These are phyloP conservation scores for Nadsonia commutata DNA, from an alignment of 1,139 yeast species.

Conservation along the genomic window DNA sequence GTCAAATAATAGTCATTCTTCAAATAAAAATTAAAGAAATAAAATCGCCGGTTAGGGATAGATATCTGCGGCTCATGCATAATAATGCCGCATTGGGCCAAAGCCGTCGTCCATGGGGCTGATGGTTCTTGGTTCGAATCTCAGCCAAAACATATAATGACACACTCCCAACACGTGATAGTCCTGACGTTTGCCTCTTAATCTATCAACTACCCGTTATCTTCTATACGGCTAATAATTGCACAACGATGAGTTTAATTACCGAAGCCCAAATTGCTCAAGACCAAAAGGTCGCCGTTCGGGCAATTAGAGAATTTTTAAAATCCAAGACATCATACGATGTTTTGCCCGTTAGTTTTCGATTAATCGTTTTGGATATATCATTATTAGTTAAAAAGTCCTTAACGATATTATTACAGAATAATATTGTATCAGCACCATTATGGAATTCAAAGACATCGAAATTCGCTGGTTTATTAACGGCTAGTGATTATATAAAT, in stretches of 20 bases:
- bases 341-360: conserved; percentile 87
- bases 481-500: conserved; percentile 85
- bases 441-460: conserved; percentile 87
- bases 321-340: conserved; percentile 92
- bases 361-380: conserved; percentile 87
- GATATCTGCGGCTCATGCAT: too few relatives aligned
- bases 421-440: conserved; percentile 92
- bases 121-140: too few relatives aligned
- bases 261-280: conserved; percentile 1
- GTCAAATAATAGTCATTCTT: too few relatives aligned
- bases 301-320: conserved; percentile 68
- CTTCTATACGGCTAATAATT: too few relatives aligned
- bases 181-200: too few relatives aligned
- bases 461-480: conserved; percentile 84
- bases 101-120: too few relatives aligned
- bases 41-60: too few relatives aligned
- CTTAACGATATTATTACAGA: conserved; percentile 76
- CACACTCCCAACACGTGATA: too few relatives aligned
- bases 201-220: too few relatives aligned
- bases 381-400: conserved; percentile 83
- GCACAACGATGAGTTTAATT: not conserved
- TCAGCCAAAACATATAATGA: too few relatives aligned
- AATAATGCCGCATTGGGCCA: too few relatives aligned
- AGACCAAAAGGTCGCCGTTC: conserved; percentile 16
- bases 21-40: too few relatives aligned